Conservation (phyloP, 495 filamentous ascomycete species). For the Penicillium manginii region DNA sequence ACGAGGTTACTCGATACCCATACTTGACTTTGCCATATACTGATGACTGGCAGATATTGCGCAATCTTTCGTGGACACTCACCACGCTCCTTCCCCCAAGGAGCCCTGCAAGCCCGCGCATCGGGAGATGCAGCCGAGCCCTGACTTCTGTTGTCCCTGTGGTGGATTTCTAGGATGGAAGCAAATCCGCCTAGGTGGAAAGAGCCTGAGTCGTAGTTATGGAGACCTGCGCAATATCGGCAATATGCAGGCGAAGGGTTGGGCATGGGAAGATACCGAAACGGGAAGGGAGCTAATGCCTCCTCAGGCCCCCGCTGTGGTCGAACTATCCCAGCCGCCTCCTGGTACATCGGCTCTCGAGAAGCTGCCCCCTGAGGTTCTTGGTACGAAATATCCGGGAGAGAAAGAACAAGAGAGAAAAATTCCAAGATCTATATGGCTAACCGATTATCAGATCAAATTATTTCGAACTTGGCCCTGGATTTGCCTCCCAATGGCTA, state of each 20-base stretch:
- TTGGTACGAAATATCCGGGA: slow-evolving; percentile 57
- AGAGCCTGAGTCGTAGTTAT: slow-evolving; percentile 72
- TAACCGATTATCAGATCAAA: slow-evolving; percentile 58
- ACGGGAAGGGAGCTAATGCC: slow-evolving; percentile 23
- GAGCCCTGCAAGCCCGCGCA: slow-evolving; percentile 45
- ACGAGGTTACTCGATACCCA: too few relatives aligned
- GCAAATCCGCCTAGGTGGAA: slow-evolving; percentile 66
- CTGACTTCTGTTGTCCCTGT: slow-evolving; percentile 70
- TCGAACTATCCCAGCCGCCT: slow-evolving; percentile 30
- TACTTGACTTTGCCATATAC: slow-evolving; percentile 7
- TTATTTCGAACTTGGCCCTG: slow-evolving; percentile 74
- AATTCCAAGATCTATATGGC: background rate
- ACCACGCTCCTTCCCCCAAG: slow-evolving; percentile 59
- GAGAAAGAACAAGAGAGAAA: background rate
- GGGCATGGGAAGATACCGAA: slow-evolving; percentile 56
- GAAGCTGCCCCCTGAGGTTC: slow-evolving; percentile 69
- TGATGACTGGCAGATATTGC: slow-evolving; percentile 52
- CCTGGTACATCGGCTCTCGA: slow-evolving; percentile 57
- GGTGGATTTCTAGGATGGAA: slow-evolving; percentile 75
- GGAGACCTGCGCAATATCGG: slow-evolving; percentile 64
- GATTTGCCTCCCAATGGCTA: slow-evolving; percentile 80
- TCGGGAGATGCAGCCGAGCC: slow-evolving; percentile 48
- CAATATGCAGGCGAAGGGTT: slow-evolving; percentile 49
- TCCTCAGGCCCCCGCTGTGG: slow-evolving; percentile 33
- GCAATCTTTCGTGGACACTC: slow-evolving; percentile 73